Base-by-base conservation (phyloP, 192 early-diverging fungal genomes). In the Backusella morwellensis region DNA sequence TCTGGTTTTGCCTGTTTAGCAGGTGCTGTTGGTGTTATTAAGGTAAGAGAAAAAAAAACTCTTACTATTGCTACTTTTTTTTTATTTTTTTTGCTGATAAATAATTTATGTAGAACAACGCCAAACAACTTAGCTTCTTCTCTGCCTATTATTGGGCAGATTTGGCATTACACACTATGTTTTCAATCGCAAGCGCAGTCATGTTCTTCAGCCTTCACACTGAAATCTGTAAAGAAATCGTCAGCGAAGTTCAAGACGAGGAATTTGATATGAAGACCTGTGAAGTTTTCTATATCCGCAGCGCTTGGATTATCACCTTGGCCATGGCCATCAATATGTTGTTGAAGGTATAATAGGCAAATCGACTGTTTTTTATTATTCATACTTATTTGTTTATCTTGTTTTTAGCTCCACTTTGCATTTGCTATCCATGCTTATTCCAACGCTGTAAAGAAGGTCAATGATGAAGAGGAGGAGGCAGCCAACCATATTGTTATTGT, bases 111-210 rank as follows among this genome's bases (percentile, higher is more conserved):
- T 72, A 80, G 78, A 80, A 76, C 56, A 76, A 80, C 26, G 52
- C 75, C 52, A 80, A 75, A 34, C 68, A 76, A 50, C 68, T 80
- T 19, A 50, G 59, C 15, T 63, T 80, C 38, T 80, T 80, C 42
- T 50, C 68, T 72, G 36, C 35, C 41, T 80, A 75, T 35, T 80
- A 80, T 63, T 80, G 78, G 78, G 74, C 59, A 6, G 78, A 80
- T 34, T 68, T 80, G 19, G 78, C 56, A 23, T 71, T 80, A 63
- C 74, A 80, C 29, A 75, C 75, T 15, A 54, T 71, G 8, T 75
- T 80, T 59, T 70, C 78, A 14, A 74, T 75, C 6, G 74, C 78
- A 34, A 75, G 74, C 66, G 78, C 78, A 50, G 74, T 63, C 11
- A 42, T 75, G 34, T 54, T 75, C 23, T 80, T 80, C 40, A 80